These are phyloP conservation scores for Prunus mira DNA, from an alignment of 306 rosid genomes.

Conservation along the genomic window DNA sequence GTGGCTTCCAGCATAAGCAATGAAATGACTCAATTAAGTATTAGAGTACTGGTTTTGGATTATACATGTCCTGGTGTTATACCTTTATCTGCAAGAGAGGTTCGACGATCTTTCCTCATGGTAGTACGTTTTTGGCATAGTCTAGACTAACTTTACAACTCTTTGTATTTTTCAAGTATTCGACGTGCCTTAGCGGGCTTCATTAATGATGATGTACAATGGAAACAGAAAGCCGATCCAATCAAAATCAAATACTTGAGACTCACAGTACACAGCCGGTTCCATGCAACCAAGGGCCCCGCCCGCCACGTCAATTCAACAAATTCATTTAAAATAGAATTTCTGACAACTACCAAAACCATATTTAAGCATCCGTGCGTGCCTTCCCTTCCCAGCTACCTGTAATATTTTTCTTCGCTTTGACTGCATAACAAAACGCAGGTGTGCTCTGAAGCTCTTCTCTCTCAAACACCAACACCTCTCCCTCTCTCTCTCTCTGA, in stretches of 20 bases:
- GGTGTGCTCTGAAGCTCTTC: neutral
- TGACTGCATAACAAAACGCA: slow-evolving; percentile 15
- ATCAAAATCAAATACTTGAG: neutral
- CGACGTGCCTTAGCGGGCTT: neutral
- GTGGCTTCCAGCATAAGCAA: neutral
- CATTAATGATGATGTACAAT: neutral
- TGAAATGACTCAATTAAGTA: neutral
- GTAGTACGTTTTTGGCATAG: neutral
- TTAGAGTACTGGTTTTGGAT: neutral
- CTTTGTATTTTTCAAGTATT: neutral
- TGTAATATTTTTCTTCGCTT: neutral
- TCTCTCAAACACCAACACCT: neutral
- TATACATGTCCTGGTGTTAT: neutral
- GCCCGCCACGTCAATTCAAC: neutral
- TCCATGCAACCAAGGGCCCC: slow-evolving; percentile 1
- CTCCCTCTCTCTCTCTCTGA: neutral
- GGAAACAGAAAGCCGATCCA: neutral
- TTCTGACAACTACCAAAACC: neutral
- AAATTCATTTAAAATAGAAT: neutral
- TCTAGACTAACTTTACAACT: neutral
- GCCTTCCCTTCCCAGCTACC: slow-evolving; percentile 16
- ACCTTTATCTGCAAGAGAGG: neutral
- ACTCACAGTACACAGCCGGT: neutral
- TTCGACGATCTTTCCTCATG: slow-evolving; percentile 25
- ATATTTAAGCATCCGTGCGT: neutral